Percentiles rank a stretch among this genome's conserved stretches.
These are phyloP conservation scores for Austroboletus novae-zelandiae DNA, from an alignment of 1,284 basidiomycete genomes.

Conservation along the genomic window DNA sequence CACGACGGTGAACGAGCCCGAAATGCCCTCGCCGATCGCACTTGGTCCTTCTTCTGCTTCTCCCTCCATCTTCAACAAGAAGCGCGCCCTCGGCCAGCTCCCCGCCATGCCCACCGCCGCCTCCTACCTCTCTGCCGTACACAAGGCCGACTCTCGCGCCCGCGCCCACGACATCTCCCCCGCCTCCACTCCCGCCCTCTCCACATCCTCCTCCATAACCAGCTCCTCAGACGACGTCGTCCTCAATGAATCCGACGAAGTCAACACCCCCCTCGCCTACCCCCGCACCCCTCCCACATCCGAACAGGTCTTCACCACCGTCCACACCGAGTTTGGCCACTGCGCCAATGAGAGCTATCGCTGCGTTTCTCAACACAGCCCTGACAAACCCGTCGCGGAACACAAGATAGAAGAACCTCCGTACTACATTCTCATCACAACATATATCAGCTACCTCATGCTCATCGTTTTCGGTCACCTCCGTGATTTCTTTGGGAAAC, in stretches of 20 bases:
- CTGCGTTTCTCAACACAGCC: constrained; percentile 61
- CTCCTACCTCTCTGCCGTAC: constrained; percentile 70
- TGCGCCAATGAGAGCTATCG: constrained; percentile 73
- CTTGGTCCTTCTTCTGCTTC: constrained; percentile 43
- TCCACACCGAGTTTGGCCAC: constrained; percentile 86
- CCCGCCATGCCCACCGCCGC: constrained; percentile 57
- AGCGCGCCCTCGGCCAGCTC: constrained; percentile 47
- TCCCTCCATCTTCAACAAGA: constrained; percentile 62
- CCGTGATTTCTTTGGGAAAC: constrained; percentile 94
- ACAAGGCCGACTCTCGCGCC: constrained; percentile 64
- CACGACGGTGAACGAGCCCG: constrained; percentile 5
- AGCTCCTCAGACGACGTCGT: constrained; percentile 62
- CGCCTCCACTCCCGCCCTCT: constrained; percentile 60
- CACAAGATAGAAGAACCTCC: constrained; percentile 78
- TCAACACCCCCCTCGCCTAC: constrained; percentile 50
- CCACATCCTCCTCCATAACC: constrained; percentile 65
- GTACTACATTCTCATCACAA: constrained; percentile 89
- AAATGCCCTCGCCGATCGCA: constrained; percentile 54
- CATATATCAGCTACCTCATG: constrained; percentile 88
- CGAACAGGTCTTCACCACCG: constrained; percentile 68
- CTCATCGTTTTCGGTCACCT: constrained; percentile 90
- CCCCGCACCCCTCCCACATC: constrained; percentile 69
- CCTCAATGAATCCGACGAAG: constrained; percentile 48
- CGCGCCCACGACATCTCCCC: constrained; percentile 36
- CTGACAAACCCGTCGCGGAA: constrained; percentile 46